Evolutionary conservation across 495 filamentous ascomycete genomes (phyloP), one percentile per base, ranked within the genome.

Genomic region (Xylaria curta): DNA sequence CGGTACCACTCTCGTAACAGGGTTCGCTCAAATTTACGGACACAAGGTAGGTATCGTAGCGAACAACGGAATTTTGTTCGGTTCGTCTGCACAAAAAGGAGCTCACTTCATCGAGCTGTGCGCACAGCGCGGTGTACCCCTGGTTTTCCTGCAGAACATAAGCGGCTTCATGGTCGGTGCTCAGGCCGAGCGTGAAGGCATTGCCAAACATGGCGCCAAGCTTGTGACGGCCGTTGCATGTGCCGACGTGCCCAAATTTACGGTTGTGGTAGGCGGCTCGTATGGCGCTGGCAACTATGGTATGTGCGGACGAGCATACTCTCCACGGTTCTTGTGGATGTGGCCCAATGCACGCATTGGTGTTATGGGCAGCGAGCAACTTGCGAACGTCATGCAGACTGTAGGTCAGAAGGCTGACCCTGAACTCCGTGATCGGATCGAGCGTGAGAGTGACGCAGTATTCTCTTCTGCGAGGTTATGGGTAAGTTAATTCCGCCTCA

Each of bases 81-180:
- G 93, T 47, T 89, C 92, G 74, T 93, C 92, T 19, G 90, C 93
- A 4, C 88, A 97, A 60, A 99, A 99, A 81, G 96, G 96, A 13
- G 94, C 96, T 5, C 96, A 99, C 81, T 99, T 99, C 82, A 97
- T 98, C 78, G 93, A 99, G 81, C 90, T 99, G n/a, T 98, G 96
- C 84, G 88, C 90, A 8, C 93, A 98, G 80, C 91, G 97, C 63
- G 87, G 90, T 31, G 93, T 98, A 61, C 95, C 96, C 19, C 85
- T 99, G 0, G 84, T 99, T 40, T 99, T 99, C 81, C 82, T 99
- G 47, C 96, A 99, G 78, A 99, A 99, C 78, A 99, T 99, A 79
- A 91, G 88, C 8, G 96, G 96, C 33, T 99, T 99, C 85, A 99
- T 99, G 96, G 96, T 99, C 15, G 96, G 96, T 36, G 87, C 87